Base-by-base conservation (phyloP, 208 protist genomes). In the Acanthamoeba divionensis region DNA sequence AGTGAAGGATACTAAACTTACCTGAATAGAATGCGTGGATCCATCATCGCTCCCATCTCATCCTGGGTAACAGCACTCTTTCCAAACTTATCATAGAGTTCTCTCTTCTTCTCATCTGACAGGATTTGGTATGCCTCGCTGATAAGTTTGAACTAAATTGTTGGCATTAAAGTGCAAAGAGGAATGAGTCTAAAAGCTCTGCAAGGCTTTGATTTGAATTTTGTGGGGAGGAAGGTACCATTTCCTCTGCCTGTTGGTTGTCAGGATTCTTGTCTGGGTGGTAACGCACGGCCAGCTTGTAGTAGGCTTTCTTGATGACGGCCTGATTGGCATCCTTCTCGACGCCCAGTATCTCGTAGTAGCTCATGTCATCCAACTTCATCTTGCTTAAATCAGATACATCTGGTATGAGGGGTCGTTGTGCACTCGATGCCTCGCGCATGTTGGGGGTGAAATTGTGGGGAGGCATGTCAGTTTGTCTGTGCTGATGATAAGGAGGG, bases 261-360 rank as follows among this genome's bases (percentile, higher is more conserved):
- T 87, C 88, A 38, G 80, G 33, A 31, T 48, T 77, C 36, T 94
- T 93, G 75, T 94, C 93, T 15, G 93, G 93, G 54, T 95, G 93
- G 33, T 79, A 90, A 7, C 36, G 45, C 0, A 93, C 13, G 0
- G 92, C 80, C 18, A 93, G 31, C 5, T 54, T 21, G 47, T 93
- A 85, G 75, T 93, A 95, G 1, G 93, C 93, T 52, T 93, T 95
- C 71, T 93, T 94, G 71, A 95, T 90, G 31, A 90, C 91, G 31
- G 44, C 31, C 2, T 38, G 15, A 15, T 80, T 62, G 1, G 93
- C 93, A 24, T 65, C 44, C 15, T 92, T 90, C n/a, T 83, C 67
- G 8, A 93, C 36, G 0, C 82, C 48, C n/a, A 91, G 52, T 13
- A 91, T 29, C n/a, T 89, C 69, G 85, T 80, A 89, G 33, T 50